These are phyloP conservation scores for Pleurostoma richardsiae DNA, from an alignment of 2,329 filamentous ascomycete genomes.

Conservation along the genomic window DNA sequence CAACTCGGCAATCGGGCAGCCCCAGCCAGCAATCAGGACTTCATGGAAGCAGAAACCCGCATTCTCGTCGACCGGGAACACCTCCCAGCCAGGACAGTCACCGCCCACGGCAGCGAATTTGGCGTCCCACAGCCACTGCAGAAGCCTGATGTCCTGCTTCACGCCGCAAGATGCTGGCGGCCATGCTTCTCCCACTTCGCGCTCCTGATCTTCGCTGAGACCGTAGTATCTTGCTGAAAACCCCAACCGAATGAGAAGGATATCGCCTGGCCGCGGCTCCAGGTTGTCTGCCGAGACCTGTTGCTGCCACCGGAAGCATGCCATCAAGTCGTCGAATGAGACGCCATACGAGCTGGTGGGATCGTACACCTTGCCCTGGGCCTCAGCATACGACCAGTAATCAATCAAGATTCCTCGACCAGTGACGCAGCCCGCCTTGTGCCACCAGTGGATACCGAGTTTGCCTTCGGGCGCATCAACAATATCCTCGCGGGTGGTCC, in stretches of 20 bases:
- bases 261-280: no score
- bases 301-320: constrained; percentile 8
- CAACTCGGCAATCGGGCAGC: constrained; percentile 44
- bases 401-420: constrained; percentile 4
- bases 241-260: neutral
- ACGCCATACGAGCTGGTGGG: neutral
- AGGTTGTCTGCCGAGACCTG: neutral
- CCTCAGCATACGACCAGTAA: constrained; percentile 1
- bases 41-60: constrained; percentile 32
- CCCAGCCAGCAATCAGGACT: constrained; percentile 42
- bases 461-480: neutral
- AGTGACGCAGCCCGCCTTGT: neutral
- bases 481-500: constrained; percentile 23
- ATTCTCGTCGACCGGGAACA: constrained; percentile 23
- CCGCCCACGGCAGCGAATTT: constrained; percentile 36
- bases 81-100: constrained; percentile 36
- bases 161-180: constrained; percentile 36
- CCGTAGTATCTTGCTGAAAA: no score
- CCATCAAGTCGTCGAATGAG: no score
- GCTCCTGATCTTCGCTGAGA: no score
- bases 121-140: constrained; percentile 32
- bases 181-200: no score
- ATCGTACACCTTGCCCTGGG: neutral
- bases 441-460: constrained; percentile 2
- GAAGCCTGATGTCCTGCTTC: constrained; percentile 36